Evolutionary conservation across 2,329 filamentous ascomycete genomes (phyloP), one percentile per base, ranked within the genome.

Genomic region (Drechslerella stenobrocha): DNA sequence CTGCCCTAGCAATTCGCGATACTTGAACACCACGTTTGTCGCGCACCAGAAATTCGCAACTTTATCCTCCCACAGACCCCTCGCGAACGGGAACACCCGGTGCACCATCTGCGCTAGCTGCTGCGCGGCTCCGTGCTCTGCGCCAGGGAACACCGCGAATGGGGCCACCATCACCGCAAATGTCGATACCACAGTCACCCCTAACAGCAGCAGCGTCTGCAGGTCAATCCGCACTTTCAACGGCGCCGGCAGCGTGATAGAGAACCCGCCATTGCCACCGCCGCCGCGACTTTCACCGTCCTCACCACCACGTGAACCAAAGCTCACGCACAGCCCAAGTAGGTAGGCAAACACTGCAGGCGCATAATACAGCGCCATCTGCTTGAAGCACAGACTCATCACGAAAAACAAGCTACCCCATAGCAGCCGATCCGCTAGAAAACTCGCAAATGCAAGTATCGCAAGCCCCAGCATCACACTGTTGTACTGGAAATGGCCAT

Each of bases 41-140:
- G 90, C 87, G 75, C 93, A 98, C 93, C 93, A 98, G 74, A 96
- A 87, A 75, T 98, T 98, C 74, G 93, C 93, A 18, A 98, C 95
- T 77, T 98, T 98, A 79, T 97, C 93, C 78, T 98, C 95, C 74
- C 97, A 98, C 4, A 98, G 79, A 2, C 93, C 93, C n/a, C 93
- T 85, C 0, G 91, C 85, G 75, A 98, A 96, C 0, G 95, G 93
- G 73, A 98, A 97, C 60, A 97, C 83, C n/a, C 93, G 87, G 75
- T 96, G 89, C 8, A 96, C 78, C 72, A 90, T 83, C 77, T 98
- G 95, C 0, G 86, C 80, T 32, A 95, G 73, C 76, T 96, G 90
- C 74, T 93, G 84, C 2, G 91, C 74, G 9, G 89, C 76, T 0
- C 89, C 86, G 74, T 89, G 93, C 2, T 84, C 80, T 15, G 81